These are phyloP conservation scores for Wolfiporia cocos DNA, from an alignment of 1,284 basidiomycete genomes.

Conservation along the genomic window DNA sequence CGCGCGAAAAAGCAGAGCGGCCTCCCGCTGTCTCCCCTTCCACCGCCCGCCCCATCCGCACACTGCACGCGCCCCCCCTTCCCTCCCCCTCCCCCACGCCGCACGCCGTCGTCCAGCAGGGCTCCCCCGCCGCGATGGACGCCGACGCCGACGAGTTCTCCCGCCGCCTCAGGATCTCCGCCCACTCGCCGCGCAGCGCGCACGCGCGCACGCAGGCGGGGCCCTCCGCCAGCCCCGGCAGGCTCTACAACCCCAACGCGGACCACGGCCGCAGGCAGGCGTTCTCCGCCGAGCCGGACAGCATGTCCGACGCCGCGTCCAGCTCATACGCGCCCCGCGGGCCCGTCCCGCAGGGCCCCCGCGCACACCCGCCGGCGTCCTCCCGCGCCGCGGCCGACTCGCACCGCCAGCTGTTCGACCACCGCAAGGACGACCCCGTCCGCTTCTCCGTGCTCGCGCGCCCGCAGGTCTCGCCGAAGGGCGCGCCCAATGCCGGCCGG, in stretches of 20 bases:
- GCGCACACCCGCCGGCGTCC: slow-evolving; percentile 21
- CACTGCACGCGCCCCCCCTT: slow-evolving; percentile 22
- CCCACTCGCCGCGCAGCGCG: slow-evolving; percentile 30
- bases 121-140: slow-evolving; percentile 34
- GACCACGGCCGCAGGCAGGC: slow-evolving; percentile 56
- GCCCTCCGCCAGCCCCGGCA: slow-evolving; percentile 34
- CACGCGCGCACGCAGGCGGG: slow-evolving; percentile 16
- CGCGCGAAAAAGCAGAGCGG: slow-evolving; percentile 43
- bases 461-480: slow-evolving; percentile 24
- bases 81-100: slow-evolving; percentile 28
- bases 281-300: slow-evolving; percentile 55
- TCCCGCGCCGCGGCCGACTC: slow-evolving; percentile 29
- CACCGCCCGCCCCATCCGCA: slow-evolving; percentile 21
- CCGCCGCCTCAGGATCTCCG: slow-evolving; percentile 60
- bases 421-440: slow-evolving; percentile 79
- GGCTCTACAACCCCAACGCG: slow-evolving; percentile 66
- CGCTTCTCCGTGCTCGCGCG: slow-evolving; percentile 63
- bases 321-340: slow-evolving; percentile 43
- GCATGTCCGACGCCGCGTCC: slow-evolving; percentile 48
- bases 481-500: slow-evolving; percentile 24
- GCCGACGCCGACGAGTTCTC: slow-evolving; percentile 61
- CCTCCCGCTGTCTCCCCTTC: slow-evolving; percentile 25
- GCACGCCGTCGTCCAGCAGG: slow-evolving; percentile 29
- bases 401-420: slow-evolving; percentile 73
- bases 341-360: slow-evolving; percentile 19